Evolutionary conservation across 2,329 filamentous ascomycete species (phyloP).

Genomic region (Niveomyces coronatus): DNA sequence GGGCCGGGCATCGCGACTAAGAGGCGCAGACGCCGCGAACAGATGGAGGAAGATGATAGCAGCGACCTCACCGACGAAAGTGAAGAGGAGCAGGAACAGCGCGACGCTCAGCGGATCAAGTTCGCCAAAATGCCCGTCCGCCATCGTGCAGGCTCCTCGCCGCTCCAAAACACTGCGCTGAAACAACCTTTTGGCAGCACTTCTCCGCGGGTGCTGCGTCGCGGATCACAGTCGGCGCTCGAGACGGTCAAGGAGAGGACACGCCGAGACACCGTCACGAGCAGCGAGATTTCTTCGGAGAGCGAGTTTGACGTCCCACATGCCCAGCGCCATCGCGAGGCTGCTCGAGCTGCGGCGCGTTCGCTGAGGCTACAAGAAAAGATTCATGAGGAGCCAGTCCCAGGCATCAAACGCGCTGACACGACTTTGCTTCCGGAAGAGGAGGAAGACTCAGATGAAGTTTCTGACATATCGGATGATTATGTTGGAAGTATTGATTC

Average conservation of each 20-base stretch:
- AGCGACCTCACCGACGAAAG: slow-evolving; percentile 78
- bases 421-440: slow-evolving; percentile 46
- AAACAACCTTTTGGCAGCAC: slow-evolving; percentile 40
- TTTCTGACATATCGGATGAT: slow-evolving; percentile 52
- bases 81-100: slow-evolving; percentile 64
- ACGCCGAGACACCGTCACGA: slow-evolving; percentile 66
- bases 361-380: slow-evolving; percentile 26
- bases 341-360: slow-evolving; percentile 44
- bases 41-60: slow-evolving; percentile 76
- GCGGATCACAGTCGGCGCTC: slow-evolving; percentile 62
- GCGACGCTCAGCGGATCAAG: slow-evolving; percentile 81
- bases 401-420: slow-evolving; percentile 32
- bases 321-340: slow-evolving; percentile 54
- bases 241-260: slow-evolving; percentile 59
- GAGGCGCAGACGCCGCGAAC: slow-evolving; percentile 56
- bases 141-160: slow-evolving; percentile 78
- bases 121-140: slow-evolving; percentile 93
- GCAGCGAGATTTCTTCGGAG: slow-evolving; percentile 74
- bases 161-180: slow-evolving; percentile 57
- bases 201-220: slow-evolving; percentile 40
- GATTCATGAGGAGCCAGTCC: slow-evolving; percentile 27
- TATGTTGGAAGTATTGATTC: slow-evolving; percentile 62
- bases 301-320: slow-evolving; percentile 63
- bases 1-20: slow-evolving; percentile 58
- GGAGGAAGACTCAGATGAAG: slow-evolving; percentile 51